Evolutionary conservation across 1,284 basidiomycete species (phyloP).

Genomic region (Apiotrichum mycotoxinovorans): DNA sequence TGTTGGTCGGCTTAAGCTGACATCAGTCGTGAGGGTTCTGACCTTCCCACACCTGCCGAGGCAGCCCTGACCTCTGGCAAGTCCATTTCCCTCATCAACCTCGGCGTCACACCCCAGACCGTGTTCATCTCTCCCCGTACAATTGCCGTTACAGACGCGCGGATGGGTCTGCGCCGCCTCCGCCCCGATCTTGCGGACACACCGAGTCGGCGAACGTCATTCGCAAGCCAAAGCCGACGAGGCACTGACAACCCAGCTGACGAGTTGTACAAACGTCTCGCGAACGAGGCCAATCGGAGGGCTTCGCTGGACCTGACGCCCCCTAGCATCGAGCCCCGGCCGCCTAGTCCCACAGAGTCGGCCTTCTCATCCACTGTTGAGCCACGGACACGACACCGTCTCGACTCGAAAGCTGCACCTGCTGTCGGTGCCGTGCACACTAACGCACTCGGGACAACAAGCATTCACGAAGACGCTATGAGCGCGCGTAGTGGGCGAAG

Average conservation of each 20-base stretch:
- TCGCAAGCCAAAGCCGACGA: slow-evolving; percentile 38
- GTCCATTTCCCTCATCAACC: slow-evolving; percentile 62
- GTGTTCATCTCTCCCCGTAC: slow-evolving; percentile 72
- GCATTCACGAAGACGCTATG: slow-evolving; percentile 35
- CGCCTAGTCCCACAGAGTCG: slow-evolving; percentile 35
- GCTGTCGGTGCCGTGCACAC: slow-evolving; percentile 73
- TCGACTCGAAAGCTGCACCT: slow-evolving; percentile 74
- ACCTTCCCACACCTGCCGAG: slow-evolving; percentile 22
- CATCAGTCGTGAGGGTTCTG: slow-evolving; percentile 30
- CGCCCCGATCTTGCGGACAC: slow-evolving; percentile 29
- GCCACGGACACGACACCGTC: slow-evolving; percentile 22
- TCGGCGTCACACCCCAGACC: slow-evolving; percentile 89
- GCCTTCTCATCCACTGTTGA: slow-evolving; percentile 38
- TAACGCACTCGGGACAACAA: slow-evolving; percentile 62
- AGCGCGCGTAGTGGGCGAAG: slow-evolving; percentile 20
- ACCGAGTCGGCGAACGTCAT: slow-evolving; percentile 38
- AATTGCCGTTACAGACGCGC: slow-evolving; percentile 36
- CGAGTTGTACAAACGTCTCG: slow-evolving; percentile 41
- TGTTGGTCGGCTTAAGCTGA: slow-evolving; percentile 8
- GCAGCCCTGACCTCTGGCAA: slow-evolving; percentile 30
- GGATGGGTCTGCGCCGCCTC: slow-evolving; percentile 35
- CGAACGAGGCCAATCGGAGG: slow-evolving; percentile 30
- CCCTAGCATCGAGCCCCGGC: neutral
- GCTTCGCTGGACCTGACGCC: neutral
- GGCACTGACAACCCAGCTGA: slow-evolving; percentile 38